Percentiles rank a stretch among this genome's conserved stretches.
Evolutionary conservation across 306 rosid species (phyloP).

Genomic region (Urtica urens): DNA sequence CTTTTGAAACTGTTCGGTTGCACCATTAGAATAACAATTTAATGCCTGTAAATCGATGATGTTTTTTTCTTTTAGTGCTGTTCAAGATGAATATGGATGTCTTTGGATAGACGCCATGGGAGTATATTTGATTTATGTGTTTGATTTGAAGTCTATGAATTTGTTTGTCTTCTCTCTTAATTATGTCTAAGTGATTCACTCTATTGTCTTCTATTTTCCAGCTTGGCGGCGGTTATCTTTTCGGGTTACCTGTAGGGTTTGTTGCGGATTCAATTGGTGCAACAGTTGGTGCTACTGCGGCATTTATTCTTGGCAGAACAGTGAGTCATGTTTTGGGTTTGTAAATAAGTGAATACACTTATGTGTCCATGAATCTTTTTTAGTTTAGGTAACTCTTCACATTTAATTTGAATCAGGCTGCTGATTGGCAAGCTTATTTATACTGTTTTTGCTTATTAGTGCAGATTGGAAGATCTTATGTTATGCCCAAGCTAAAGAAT

Average conservation of each 20-base stretch:
- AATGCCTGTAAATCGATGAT: neutral
- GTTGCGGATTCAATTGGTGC: constrained; percentile 48
- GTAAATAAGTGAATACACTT: neutral
- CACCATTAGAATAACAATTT: neutral
- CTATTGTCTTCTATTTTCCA: constrained; percentile 13
- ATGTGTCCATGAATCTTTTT: neutral
- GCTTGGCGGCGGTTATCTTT: constrained; percentile 61
- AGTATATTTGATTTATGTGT: too few species aligned
- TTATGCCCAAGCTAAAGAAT: constrained; percentile 28
- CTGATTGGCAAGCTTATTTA: neutral
- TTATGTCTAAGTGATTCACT: too few species aligned
- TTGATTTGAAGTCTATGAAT: too few species aligned
- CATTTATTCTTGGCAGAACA: constrained; percentile 46
- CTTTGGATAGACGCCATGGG: too few species aligned
- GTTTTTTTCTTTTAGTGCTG: neutral
- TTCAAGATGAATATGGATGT: too few species aligned
- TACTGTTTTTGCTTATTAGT: neutral
- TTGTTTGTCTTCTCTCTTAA: too few species aligned
- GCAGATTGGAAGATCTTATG: constrained; percentile 34
- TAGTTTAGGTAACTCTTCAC: neutral
- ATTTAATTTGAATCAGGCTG: too few species aligned
- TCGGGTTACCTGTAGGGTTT: constrained; percentile 49
- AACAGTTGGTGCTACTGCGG: constrained; percentile 47
- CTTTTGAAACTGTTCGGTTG: neutral
- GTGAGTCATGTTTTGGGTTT: constrained; percentile 16